phyloP scores from a whole-genome alignment of 768 basidiomycete species.

The Mycena floridula region DNA sequence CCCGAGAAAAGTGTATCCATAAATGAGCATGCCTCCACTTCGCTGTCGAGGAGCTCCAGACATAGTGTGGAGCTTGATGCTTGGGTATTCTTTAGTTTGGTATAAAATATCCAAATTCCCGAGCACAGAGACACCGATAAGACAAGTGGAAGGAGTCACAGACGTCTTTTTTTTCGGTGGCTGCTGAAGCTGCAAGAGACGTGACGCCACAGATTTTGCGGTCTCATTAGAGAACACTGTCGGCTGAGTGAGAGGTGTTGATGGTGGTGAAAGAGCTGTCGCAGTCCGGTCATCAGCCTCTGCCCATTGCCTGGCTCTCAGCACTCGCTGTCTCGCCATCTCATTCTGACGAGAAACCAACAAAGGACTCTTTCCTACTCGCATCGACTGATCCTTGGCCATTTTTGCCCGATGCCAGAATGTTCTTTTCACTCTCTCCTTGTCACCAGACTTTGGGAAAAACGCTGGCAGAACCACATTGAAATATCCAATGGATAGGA shows the following conservation, averaged over 20 bases:
- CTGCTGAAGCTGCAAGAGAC: too few relatives aligned
- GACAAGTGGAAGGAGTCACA: slow-evolving; percentile 46
- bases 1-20: slow-evolving; percentile 70
- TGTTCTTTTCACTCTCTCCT: slow-evolving; percentile 28
- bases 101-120: slow-evolving; percentile 82
- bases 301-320: slow-evolving; percentile 60
- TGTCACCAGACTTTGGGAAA: slow-evolving; percentile 39
- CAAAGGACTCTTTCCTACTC: slow-evolving; percentile 59
- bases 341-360: slow-evolving; percentile 54
- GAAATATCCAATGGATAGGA: slow-evolving; percentile 73
- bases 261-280: slow-evolving; percentile 38
- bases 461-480: slow-evolving; percentile 77
- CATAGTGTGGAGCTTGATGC: slow-evolving; percentile 61
- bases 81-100: slow-evolving; percentile 55
- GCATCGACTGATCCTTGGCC: slow-evolving; percentile 63
- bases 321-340: slow-evolving; percentile 61
- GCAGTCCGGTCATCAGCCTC: slow-evolving; percentile 60
- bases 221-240: slow-evolving; percentile 3
- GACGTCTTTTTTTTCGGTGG: slow-evolving; percentile 6
- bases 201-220: slow-evolving; percentile 10
- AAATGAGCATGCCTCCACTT: slow-evolving; percentile 69
- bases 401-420: slow-evolving; percentile 77
- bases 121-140: slow-evolving; percentile 75
- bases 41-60: slow-evolving; percentile 82
- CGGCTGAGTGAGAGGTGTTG: slow-evolving; percentile 18